phyloP scores from a whole-genome alignment of 129 eudicot species.

The Arctium lappa region DNA sequence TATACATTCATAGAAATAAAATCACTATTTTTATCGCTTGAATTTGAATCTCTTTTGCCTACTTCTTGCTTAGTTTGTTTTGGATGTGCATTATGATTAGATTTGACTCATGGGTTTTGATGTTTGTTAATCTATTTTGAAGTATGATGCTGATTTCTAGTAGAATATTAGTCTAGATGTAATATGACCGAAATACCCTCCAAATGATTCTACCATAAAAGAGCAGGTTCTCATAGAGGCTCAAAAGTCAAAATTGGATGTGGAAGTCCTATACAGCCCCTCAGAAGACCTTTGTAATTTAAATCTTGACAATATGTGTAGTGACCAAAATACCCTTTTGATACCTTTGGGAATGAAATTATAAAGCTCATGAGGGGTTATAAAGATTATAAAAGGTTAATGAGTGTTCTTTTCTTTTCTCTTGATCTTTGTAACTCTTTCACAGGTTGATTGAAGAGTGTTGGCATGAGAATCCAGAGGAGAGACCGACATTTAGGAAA shows the following conservation, averaged over 20 bases:
- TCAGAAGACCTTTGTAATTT: neutral
- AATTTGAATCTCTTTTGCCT: neutral
- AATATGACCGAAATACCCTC: neutral
- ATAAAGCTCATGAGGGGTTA: neutral
- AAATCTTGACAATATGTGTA: neutral
- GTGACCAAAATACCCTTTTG: neutral
- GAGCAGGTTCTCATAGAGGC: neutral
- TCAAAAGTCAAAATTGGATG: neutral
- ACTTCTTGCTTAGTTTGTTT: neutral
- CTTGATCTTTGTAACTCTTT: neutral
- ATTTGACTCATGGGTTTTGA: neutral
- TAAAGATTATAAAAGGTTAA: neutral
- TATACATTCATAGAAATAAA: neutral
- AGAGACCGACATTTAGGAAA: constrained; percentile 79
- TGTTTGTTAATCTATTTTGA: neutral
- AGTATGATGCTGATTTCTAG: neutral
- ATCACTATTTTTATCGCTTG: neutral
- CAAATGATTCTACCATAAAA: neutral
- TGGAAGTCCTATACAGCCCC: neutral
- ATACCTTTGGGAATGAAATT: neutral
- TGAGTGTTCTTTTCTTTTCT: neutral
- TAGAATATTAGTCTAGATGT: neutral
- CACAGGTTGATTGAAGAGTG: constrained; percentile 79
- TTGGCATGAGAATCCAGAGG: constrained; percentile 74
- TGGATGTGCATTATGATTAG: neutral